Percentiles rank a stretch among this genome's conserved stretches.
Conservation (phyloP, 768 basidiomycete species). For the Wakefieldia striispora region DNA sequence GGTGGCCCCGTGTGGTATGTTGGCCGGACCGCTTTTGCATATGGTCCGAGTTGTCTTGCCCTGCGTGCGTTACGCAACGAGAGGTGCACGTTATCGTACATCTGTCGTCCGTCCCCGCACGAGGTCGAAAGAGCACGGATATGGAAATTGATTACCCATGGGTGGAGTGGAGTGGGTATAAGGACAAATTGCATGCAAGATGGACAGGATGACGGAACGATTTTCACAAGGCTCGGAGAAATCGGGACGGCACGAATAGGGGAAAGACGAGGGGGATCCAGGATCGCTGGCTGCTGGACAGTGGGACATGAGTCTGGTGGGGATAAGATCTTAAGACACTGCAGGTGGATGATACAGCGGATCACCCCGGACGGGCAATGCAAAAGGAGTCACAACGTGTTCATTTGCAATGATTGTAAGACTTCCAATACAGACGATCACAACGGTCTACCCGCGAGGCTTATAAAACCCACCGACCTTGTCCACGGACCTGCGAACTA, state of each 20-base stretch:
- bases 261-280: background rate
- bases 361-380: background rate
- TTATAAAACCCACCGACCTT: background rate
- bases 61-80: background rate
- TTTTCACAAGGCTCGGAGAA: conserved; percentile 11
- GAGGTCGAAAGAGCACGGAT: conserved; percentile 4
- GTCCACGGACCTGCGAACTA: too few relatives aligned
- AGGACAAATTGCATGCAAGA: conserved; percentile 7
- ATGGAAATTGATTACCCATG: conserved; percentile 4
- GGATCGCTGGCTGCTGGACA: background rate
- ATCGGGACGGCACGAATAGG: conserved; percentile 8
- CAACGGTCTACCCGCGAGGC: conserved; percentile 15
- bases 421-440: background rate
- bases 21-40: background rate
- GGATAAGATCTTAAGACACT: background rate
- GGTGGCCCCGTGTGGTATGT: background rate
- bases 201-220: background rate
- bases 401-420: background rate
- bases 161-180: conserved; percentile 1
- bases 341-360: background rate
- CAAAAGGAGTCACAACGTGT: background rate
- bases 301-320: background rate
- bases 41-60: background rate
- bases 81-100: background rate
- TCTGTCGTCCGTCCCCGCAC: background rate